Conservation (phyloP, 495 filamentous ascomycete genomes). For the Trichoderma asperelloides region DNA sequence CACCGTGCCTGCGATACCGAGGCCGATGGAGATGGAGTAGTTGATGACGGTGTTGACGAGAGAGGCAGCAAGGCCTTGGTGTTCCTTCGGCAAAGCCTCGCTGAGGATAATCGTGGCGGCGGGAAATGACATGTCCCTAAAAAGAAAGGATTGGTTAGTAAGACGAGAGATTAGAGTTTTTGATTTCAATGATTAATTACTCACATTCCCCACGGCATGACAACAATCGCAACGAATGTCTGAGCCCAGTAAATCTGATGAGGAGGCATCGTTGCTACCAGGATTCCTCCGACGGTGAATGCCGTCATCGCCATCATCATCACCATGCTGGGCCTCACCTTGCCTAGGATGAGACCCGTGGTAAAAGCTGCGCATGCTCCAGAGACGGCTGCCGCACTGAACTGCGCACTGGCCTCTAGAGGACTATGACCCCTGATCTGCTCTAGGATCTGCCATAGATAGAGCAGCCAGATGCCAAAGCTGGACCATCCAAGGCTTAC, state of each 20-base stretch:
- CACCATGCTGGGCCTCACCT: slow-evolving; percentile 30
- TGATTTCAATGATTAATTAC: not conserved
- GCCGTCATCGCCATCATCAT: slow-evolving; percentile 43
- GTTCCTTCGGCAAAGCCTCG: slow-evolving; percentile 45
- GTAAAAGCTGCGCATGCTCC: slow-evolving; percentile 38
- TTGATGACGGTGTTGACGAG: slow-evolving; percentile 36
- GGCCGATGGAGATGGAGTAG: slow-evolving; percentile 35
- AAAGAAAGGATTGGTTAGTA: not conserved
- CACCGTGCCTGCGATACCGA: slow-evolving; percentile 38
- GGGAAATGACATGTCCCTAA: slow-evolving; percentile 24
- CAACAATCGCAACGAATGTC: slow-evolving; percentile 44
- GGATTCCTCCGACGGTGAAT: slow-evolving; percentile 35
- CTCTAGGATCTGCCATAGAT: slow-evolving; percentile 44
- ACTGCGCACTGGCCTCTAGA: slow-evolving; percentile 38
- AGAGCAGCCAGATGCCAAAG: slow-evolving; percentile 54
- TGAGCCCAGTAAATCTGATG: slow-evolving; percentile 52
- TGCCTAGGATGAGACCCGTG: slow-evolving; percentile 35
- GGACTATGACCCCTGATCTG: slow-evolving; percentile 36
- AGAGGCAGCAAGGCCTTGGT: slow-evolving; percentile 49
- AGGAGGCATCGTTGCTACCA: slow-evolving; percentile 39
- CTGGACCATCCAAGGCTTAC: slow-evolving; percentile 49
- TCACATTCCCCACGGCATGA: slow-evolving; percentile 53
- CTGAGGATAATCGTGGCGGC: slow-evolving; percentile 47
- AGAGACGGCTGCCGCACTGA: slow-evolving; percentile 29
- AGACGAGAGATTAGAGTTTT: not conserved